Conservation (phyloP, 169 alveolate species). For the Cryptosporidium andersoni region DNA sequence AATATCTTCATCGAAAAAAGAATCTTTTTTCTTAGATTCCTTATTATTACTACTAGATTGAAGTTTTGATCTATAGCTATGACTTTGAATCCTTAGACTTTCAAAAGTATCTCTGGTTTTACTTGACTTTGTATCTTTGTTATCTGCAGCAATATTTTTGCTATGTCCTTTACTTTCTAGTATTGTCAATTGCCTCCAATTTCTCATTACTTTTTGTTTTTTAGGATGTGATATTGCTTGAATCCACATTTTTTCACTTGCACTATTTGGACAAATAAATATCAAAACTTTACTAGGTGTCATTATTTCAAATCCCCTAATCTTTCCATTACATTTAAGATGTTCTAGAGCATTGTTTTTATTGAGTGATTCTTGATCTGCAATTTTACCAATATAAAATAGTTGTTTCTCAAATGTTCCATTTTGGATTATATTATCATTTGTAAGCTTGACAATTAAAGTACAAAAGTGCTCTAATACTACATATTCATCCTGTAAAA, state of each 20-base stretch:
- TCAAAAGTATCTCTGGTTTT: background rate
- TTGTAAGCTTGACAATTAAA: background rate
- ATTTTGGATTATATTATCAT: background rate
- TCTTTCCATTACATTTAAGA: too few species aligned
- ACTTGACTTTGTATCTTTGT: background rate
- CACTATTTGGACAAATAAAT: constrained; percentile 53
- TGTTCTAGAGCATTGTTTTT: too few species aligned
- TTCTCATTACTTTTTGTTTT: constrained; percentile 24
- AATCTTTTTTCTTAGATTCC: background rate
- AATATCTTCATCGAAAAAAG: background rate
- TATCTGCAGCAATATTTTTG: background rate
- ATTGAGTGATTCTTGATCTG: too few species aligned
- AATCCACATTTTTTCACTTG: constrained; percentile 60
- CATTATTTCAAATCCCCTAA: too few species aligned
- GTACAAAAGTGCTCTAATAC: constrained; percentile 6
- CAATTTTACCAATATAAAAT: too few species aligned
- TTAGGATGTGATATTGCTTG: constrained; percentile 3
- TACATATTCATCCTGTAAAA: constrained; percentile 41
- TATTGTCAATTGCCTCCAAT: constrained; percentile 48
- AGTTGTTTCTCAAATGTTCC: too few species aligned
- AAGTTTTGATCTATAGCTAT: background rate
- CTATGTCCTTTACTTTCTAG: background rate
- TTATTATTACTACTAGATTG: background rate
- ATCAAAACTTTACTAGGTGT: background rate
- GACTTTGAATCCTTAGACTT: background rate